Evolutionary conservation across 2,329 filamentous ascomycete species (phyloP).

Genomic region (Cladophialophora bantiana): DNA sequence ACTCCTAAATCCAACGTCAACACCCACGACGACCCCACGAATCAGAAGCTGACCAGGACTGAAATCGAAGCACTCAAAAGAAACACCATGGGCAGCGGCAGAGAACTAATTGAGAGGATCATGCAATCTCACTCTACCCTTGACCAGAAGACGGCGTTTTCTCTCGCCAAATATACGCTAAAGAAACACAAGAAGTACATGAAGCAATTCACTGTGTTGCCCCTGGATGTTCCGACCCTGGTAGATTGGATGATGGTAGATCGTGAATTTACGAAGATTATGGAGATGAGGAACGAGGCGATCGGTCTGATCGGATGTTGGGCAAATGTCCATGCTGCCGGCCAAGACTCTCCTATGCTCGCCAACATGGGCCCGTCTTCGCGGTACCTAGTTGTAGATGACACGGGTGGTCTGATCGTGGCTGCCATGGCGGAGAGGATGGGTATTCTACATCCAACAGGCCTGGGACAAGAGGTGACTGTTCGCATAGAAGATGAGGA

Average conservation of each 20-base stretch:
- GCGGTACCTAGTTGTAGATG: conserved; percentile 83
- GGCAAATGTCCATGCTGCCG: conserved; percentile 80
- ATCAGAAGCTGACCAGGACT: conserved; percentile 76
- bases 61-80: conserved; percentile 76
- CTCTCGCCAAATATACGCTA: conserved; percentile 92
- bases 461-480: conserved; percentile 32
- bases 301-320: conserved; percentile 83
- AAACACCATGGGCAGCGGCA: conserved; percentile 77
- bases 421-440: conserved; percentile 88
- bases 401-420: conserved; percentile 81
- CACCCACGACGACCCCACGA: conserved; percentile 67
- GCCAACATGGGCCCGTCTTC: conserved; percentile 38
- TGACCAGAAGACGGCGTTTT: conserved; percentile 93
- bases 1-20: conserved; percentile 62
- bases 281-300: conserved; percentile 87
- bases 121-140: conserved; percentile 87
- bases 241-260: conserved; percentile 80
- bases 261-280: conserved; percentile 77
- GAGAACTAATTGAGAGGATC: conserved; percentile 91
- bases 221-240: conserved; percentile 78
- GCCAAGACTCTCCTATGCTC: conserved; percentile 42
- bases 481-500: conserved; percentile 29
- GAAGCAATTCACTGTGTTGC: conserved; percentile 82
- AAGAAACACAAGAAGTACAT: conserved; percentile 95
- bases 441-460: conserved; percentile 72